phyloP scores from a whole-genome alignment of 371 early-diverging fungal genomes.

The Syncephalastrum sp. region DNA sequence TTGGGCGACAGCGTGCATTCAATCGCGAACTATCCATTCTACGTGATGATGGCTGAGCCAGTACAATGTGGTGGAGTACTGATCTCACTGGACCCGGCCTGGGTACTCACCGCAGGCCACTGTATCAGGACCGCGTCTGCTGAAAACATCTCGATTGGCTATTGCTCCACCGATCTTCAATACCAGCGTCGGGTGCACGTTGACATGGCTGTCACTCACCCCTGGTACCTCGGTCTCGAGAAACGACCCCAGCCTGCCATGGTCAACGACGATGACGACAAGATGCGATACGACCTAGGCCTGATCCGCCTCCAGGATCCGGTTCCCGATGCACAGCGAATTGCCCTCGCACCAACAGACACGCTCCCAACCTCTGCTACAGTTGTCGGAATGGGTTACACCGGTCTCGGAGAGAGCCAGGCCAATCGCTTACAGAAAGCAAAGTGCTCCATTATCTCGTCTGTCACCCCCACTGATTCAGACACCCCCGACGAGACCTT shows the following conservation, averaged over 20 bases:
- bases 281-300: not conserved
- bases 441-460: conserved; percentile 8
- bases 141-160: too few relatives aligned
- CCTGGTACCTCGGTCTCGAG: conserved; percentile 12
- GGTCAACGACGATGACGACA: conserved; percentile 3
- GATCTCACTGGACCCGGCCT: conserved; percentile 33
- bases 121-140: conserved; percentile 12
- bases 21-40: conserved; percentile 21
- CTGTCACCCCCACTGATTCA: not conserved
- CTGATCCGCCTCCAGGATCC: not conserved
- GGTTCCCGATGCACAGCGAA: not conserved
- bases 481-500: too few relatives aligned
- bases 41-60: conserved; percentile 23
- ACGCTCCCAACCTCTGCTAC: not conserved
- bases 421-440: conserved; percentile 17
- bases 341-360: not conserved
- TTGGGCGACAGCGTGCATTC: too few relatives aligned
- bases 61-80: conserved; percentile 34
- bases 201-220: not conserved
- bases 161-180: too few relatives aligned
- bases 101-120: conserved; percentile 41
- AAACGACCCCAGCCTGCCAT: conserved; percentile 5
- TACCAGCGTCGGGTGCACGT: not conserved
- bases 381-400: conserved; percentile 27
- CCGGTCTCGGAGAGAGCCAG: conserved; percentile 10